Evolutionary conservation across 1,139 yeast species (phyloP).

Genomic region (Candida glucosophila): DNA sequence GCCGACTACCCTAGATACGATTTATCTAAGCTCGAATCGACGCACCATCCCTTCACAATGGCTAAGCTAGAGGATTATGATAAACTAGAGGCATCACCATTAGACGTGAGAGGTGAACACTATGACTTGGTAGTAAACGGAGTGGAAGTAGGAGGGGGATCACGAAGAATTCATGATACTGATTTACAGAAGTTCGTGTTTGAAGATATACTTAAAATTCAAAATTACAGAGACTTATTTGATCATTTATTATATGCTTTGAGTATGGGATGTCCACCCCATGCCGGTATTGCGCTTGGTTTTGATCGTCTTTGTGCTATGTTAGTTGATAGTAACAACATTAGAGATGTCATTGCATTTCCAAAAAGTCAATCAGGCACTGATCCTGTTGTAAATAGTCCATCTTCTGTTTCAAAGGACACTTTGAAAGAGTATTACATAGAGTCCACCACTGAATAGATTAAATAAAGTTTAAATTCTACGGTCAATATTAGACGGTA

Average conservation of each 20-base stretch:
- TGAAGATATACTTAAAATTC: constrained; percentile 44
- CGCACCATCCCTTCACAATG: constrained; percentile 98
- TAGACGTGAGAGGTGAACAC: constrained; percentile 80
- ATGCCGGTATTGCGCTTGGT: constrained; percentile 94
- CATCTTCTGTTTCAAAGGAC: constrained; percentile 49
- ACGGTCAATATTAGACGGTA: constrained; percentile 5
- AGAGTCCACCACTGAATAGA: constrained; percentile 7
- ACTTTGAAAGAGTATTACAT: constrained; percentile 47
- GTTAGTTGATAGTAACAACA: constrained; percentile 65
- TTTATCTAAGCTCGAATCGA: constrained; percentile 43
- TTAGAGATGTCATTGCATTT: constrained; percentile 90
- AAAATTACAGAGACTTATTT: constrained; percentile 55
- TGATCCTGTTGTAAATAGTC: constrained; percentile 84
- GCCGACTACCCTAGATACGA: constrained; percentile 56
- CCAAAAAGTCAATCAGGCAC: constrained; percentile 88
- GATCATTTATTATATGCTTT: constrained; percentile 82
- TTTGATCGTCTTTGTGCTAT: constrained; percentile 91
- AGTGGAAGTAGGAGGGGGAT: constrained; percentile 95
- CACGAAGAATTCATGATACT: constrained; percentile 88
- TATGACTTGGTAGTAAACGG: constrained; percentile 93
- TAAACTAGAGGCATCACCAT: constrained; percentile 43
- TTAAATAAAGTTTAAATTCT: constrained; percentile 1
- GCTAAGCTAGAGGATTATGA: constrained; percentile 63
- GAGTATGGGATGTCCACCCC: constrained; percentile 94
- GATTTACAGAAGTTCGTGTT: constrained; percentile 65